A percentile compares a stretch with the other conserved stretches of the same genome.
Evolutionary conservation across 2,329 filamentous ascomycete species (phyloP).

Genomic region (Neofusicoccum kwambonambiense): DNA sequence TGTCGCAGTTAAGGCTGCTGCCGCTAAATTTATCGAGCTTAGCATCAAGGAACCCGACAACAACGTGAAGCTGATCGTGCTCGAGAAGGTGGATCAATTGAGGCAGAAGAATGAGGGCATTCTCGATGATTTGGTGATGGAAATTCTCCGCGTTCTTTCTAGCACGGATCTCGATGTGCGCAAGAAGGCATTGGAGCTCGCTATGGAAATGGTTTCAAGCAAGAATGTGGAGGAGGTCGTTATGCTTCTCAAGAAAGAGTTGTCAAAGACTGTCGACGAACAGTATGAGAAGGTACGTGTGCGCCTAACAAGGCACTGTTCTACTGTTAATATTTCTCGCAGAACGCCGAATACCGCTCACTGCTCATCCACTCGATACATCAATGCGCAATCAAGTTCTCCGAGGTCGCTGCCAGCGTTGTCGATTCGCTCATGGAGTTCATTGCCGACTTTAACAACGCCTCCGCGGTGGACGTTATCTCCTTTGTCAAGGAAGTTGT

Average conservation of each 20-base stretch:
- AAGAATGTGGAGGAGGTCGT: slow-evolving; percentile 99
- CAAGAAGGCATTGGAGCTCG: slow-evolving; percentile 84
- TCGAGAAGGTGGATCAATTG: slow-evolving; percentile 88
- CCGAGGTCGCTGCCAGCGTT: slow-evolving; percentile 93
- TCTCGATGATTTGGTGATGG: slow-evolving; percentile 92
- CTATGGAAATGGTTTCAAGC: slow-evolving; percentile 96
- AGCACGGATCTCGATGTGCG: slow-evolving; percentile 96
- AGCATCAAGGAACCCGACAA: slow-evolving; percentile 98
- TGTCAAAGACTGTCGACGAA: slow-evolving; percentile 95
- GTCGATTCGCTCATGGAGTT: slow-evolving; percentile 98
- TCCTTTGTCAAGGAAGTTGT: slow-evolving; percentile 99
- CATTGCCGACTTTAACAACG: slow-evolving; percentile 96
- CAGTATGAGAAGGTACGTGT: slow-evolving; percentile 78
- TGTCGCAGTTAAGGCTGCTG: slow-evolving; percentile 94
- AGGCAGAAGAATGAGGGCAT: slow-evolving; percentile 86
- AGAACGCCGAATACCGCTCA: slow-evolving; percentile 89
- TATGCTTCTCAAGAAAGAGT: slow-evolving; percentile 92
- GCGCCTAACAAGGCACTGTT: too few relatives aligned
- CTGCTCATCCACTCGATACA: slow-evolving; percentile 96
- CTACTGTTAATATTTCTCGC: not conserved
- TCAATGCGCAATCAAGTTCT: slow-evolving; percentile 98
- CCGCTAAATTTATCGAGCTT: slow-evolving; percentile 92
- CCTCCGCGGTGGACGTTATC: slow-evolving; percentile 94
- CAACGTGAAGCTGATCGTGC: slow-evolving; percentile 97
- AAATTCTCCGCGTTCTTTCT: slow-evolving; percentile 89